Conservation (phyloP, 331 rosid species). For the Rosa hybrid region DNA sequence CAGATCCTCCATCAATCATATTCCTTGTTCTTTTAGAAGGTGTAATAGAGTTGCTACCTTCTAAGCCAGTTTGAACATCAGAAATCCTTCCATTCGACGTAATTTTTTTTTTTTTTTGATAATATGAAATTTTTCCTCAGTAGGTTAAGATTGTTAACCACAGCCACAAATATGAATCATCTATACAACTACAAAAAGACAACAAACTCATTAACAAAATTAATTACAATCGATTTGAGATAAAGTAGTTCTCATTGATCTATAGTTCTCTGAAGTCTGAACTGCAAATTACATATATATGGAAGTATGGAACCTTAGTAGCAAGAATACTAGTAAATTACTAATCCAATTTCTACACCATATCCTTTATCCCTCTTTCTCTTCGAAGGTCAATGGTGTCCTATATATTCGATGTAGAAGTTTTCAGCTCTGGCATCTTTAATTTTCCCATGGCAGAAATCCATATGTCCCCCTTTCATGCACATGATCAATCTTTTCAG, state of each 20-base stretch:
- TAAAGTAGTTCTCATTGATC: neutral
- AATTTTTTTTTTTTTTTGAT: too few species aligned
- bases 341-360: neutral
- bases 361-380: neutral
- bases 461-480: constrained; percentile 29
- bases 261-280: too few species aligned
- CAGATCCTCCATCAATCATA: constrained; percentile 36
- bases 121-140: neutral
- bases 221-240: neutral
- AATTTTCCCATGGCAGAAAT: constrained; percentile 18
- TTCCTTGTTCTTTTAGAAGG: constrained; percentile 54
- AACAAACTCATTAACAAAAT: too few species aligned
- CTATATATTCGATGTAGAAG: constrained; percentile 18
- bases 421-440: constrained; percentile 23
- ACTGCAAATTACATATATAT: neutral
- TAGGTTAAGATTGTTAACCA: too few species aligned
- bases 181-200: neutral
- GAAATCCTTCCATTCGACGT: constrained; percentile 18
- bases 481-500: constrained; percentile 25
- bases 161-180: too few species aligned
- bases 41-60: constrained; percentile 29
- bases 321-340: neutral
- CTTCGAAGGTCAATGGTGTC: neutral
- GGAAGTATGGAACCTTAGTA: neutral
- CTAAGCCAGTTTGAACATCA: constrained; percentile 23